phyloP scores from a whole-genome alignment of 495 filamentous ascomycete species.

The Neurospora sp. region DNA sequence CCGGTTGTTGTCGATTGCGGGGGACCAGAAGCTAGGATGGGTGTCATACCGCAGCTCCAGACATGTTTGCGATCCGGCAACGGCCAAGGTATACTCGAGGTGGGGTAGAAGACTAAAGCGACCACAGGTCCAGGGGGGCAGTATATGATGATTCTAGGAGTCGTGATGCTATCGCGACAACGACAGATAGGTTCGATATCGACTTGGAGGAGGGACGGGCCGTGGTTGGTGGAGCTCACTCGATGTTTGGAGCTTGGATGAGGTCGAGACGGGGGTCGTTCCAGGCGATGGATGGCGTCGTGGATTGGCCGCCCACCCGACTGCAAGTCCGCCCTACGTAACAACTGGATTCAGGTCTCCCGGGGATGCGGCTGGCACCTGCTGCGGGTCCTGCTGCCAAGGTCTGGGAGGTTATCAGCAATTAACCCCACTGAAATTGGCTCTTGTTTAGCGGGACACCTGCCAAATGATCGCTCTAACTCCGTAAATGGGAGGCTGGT shows the following conservation, averaged over 20 bases:
- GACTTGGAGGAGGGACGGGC: neutral
- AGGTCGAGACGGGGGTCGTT: neutral
- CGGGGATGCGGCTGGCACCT: neutral
- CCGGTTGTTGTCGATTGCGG: neutral
- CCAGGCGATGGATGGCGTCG: neutral
- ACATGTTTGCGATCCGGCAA: slow-evolving; percentile 35
- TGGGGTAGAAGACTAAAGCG: neutral
- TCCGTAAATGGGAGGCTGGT: neutral
- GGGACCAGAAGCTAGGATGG: neutral
- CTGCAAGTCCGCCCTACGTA: neutral
- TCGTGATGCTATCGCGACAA: neutral
- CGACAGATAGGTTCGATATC: neutral
- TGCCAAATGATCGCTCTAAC: neutral
- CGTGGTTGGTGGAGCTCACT: neutral
- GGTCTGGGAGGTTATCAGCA: neutral
- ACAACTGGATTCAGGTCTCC: neutral
- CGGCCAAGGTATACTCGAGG: neutral
- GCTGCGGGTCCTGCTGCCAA: neutral
- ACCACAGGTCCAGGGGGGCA: neutral
- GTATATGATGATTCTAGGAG: neutral
- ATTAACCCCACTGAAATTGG: neutral
- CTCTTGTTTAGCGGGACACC: neutral
- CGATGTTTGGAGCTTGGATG: neutral
- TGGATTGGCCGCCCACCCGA: neutral
- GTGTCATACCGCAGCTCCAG: slow-evolving; percentile 46